A percentile compares a stretch with the other conserved stretches of the same genome.
phyloP scores from a whole-genome alignment of 2,329 filamentous ascomycete genomes.

The Paraconiothyrium sp. region DNA sequence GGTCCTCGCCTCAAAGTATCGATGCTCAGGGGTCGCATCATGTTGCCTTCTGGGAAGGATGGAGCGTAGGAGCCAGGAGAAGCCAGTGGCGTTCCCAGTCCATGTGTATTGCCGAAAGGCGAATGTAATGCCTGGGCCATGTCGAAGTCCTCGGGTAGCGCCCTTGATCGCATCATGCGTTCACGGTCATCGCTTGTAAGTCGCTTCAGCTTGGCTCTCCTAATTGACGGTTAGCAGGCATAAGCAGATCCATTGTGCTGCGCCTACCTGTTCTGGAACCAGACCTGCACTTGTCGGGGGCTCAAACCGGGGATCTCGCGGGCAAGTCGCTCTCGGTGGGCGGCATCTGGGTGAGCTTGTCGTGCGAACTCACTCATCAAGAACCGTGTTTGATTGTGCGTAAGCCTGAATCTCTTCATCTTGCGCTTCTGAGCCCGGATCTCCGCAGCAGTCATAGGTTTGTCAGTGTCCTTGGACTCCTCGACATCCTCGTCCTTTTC shows the following conservation, averaged over 20 bases:
- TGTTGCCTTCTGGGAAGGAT: constrained; percentile 62
- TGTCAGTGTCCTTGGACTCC: constrained; percentile 44
- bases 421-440: constrained; percentile 61
- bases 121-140: constrained; percentile 68
- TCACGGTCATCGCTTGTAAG: constrained; percentile 69
- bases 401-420: constrained; percentile 86
- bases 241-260: not conserved
- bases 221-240: constrained; percentile 41
- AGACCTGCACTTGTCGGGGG: constrained; percentile 93
- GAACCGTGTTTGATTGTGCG: constrained; percentile 96
- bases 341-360: constrained; percentile 92
- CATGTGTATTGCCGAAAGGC: constrained; percentile 57
- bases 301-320: constrained; percentile 91
- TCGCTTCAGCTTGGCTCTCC: constrained; percentile 69
- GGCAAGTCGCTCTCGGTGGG: constrained; percentile 85
- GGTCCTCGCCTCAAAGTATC: constrained; percentile 72
- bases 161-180: constrained; percentile 68
- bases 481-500: constrained; percentile 50
- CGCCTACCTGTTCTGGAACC: constrained; percentile 94
- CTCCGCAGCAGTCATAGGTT: constrained; percentile 57
- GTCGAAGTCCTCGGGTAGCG: constrained; percentile 68
- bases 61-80: constrained; percentile 55
- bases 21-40: constrained; percentile 74
- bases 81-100: constrained; percentile 59
- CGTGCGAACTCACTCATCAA: constrained; percentile 97